These are phyloP conservation scores for Acanthochlamys bracteata DNA, from an alignment of 106 monocot species.

Conservation along the genomic window DNA sequence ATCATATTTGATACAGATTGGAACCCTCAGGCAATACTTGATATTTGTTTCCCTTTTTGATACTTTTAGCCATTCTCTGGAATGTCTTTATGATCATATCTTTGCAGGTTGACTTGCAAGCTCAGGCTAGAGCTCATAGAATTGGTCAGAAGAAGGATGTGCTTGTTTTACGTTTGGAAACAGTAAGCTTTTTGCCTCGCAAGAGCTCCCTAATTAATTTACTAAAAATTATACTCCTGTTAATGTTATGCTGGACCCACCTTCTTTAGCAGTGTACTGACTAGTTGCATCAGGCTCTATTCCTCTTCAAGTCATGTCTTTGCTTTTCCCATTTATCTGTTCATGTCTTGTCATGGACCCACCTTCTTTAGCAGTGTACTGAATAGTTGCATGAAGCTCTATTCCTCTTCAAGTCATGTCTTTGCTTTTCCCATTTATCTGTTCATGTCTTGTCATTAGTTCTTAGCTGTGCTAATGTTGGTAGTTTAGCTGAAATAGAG, in stretches of 20 bases:
- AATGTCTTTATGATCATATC: slow-evolving; percentile 8
- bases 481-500: too few relatives aligned
- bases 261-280: too few relatives aligned
- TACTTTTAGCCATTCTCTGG: not conserved
- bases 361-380: too few relatives aligned
- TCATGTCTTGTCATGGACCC: too few relatives aligned
- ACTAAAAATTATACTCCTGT: not conserved
- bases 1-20: slow-evolving; percentile 99
- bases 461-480: too few relatives aligned
- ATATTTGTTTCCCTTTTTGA: not conserved
- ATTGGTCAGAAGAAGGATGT: slow-evolving; percentile 99
- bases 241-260: not conserved
- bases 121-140: slow-evolving; percentile 97
- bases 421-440: too few relatives aligned
- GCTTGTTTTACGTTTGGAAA: slow-evolving; percentile 91
- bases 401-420: too few relatives aligned
- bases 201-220: not conserved
- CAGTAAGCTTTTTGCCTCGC: slow-evolving; percentile 29
- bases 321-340: too few relatives aligned
- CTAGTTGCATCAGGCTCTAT: too few relatives aligned
- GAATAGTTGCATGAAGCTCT: too few relatives aligned
- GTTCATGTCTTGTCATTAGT: too few relatives aligned
- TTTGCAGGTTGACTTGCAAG: slow-evolving; percentile 93
- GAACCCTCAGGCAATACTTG: slow-evolving; percentile 87
- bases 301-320: too few relatives aligned